Evolutionary conservation across 352 stramenopile genomes (phyloP).

Genomic region (Saprolegnia parasitica): DNA sequence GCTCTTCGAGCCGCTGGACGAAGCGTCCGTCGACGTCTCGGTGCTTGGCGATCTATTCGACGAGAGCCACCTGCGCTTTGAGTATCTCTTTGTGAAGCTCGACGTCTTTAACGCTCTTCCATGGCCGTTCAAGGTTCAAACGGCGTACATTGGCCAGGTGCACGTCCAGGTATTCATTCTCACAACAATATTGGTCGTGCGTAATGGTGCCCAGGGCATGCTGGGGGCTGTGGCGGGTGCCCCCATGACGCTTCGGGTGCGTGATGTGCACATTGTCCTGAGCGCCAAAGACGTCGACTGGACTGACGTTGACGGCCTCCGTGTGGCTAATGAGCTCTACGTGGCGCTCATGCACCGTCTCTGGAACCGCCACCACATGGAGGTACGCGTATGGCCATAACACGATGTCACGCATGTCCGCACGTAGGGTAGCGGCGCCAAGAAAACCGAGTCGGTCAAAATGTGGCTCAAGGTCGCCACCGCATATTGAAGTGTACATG

Average conservation of each 20-base stretch:
- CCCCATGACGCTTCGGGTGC: constrained; percentile 27
- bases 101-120: constrained; percentile 60
- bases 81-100: constrained; percentile 58
- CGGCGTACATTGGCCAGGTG: constrained; percentile 60
- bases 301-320: constrained; percentile 60
- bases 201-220: constrained; percentile 6
- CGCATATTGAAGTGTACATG: not conserved
- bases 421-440: constrained; percentile 30
- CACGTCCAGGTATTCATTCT: constrained; percentile 48
- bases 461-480: constrained; percentile 53
- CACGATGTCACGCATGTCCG: not conserved
- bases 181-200: not conserved
- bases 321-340: constrained; percentile 62
- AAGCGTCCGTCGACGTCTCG: constrained; percentile 57
- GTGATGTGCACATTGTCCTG: constrained; percentile 60
- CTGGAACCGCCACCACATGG: constrained; percentile 30
- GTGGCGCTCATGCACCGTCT: constrained; percentile 55
- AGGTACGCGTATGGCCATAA: not conserved
- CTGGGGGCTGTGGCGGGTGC: constrained; percentile 39
- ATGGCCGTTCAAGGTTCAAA: constrained; percentile 58
- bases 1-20: constrained; percentile 58
- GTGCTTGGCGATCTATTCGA: constrained; percentile 66
- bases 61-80: constrained; percentile 56
- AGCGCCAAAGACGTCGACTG: constrained; percentile 51
- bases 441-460: constrained; percentile 42